phyloP scores from a whole-genome alignment of 441 rosid genomes.

The Omphalea diandra region DNA sequence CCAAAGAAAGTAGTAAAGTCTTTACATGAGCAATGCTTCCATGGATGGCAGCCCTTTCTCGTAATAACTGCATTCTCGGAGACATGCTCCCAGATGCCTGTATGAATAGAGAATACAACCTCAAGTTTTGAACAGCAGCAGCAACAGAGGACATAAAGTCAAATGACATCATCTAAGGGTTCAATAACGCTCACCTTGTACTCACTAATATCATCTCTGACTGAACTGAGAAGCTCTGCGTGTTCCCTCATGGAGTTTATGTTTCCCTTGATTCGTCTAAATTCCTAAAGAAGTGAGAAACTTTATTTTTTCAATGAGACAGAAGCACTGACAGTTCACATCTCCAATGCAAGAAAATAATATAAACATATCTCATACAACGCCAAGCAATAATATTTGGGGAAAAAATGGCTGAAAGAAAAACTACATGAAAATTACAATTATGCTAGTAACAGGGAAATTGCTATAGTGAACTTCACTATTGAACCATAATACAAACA shows the following conservation, averaged over 20 bases:
- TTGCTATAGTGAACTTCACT: neutral
- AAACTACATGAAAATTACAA: neutral
- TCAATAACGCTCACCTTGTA: conserved; percentile 55
- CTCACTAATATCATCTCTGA: conserved; percentile 95
- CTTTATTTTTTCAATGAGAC: conserved; percentile 18
- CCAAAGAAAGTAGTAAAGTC: conserved; percentile 20
- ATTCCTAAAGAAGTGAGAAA: conserved; percentile 50
- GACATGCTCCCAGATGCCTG: conserved; percentile 95
- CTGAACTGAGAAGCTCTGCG: conserved; percentile 94
- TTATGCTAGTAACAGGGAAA: neutral
- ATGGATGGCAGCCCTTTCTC: conserved; percentile 95
- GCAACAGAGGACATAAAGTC: conserved; percentile 4
- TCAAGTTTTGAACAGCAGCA: conserved; percentile 15
- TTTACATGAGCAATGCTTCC: conserved; percentile 87
- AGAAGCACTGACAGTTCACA: conserved; percentile 3
- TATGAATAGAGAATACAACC: conserved; percentile 25
- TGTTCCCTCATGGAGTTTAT: conserved; percentile 88
- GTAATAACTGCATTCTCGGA: conserved; percentile 81
- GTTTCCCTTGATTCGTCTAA: conserved; percentile 81
- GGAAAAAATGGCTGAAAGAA: neutral
- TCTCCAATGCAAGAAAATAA: neutral
- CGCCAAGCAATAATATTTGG: neutral
- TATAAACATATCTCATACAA: neutral
- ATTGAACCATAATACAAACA: neutral
- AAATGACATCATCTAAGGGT: conserved; percentile 9